These are phyloP conservation scores for Sugiyamaella marilandica DNA, from an alignment of 805 yeast species.

Conservation along the genomic window DNA sequence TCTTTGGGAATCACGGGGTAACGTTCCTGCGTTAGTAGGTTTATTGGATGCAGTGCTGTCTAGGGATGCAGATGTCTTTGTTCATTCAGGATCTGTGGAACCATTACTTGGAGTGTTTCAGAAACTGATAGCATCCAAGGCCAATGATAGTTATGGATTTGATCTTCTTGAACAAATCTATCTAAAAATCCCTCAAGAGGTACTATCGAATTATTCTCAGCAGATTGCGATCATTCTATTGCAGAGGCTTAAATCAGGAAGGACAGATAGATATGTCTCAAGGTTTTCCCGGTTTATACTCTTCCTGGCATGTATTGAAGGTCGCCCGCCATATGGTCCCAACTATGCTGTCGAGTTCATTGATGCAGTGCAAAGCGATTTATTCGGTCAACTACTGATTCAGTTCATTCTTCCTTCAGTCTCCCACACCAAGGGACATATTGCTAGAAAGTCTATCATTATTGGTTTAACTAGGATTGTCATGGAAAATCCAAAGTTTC, in stretches of 20 bases:
- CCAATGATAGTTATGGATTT: constrained; percentile 77
- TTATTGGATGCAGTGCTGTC: constrained; percentile 62
- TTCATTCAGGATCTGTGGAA: constrained; percentile 46
- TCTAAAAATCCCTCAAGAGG: constrained; percentile 46
- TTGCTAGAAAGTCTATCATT: constrained; percentile 44
- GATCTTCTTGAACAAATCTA: constrained; percentile 74
- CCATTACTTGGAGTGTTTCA: constrained; percentile 97
- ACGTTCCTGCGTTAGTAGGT: constrained; percentile 87
- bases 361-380: constrained; percentile 34
- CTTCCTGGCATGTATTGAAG: constrained; percentile 42
- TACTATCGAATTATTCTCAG: constrained; percentile 51
- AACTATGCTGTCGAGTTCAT: constrained; percentile 53
- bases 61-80: constrained; percentile 35
- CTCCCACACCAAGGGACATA: constrained; percentile 35
- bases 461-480: constrained; percentile 47
- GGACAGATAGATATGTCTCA: constrained; percentile 77
- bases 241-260: constrained; percentile 72
- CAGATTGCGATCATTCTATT: constrained; percentile 73
- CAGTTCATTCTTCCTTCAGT: constrained; percentile 33
- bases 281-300: constrained; percentile 62
- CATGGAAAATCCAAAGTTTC: constrained; percentile 33
- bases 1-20: constrained; percentile 91
- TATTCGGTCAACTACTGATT: constrained; percentile 33
- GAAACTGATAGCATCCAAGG: constrained; percentile 78
- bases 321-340: constrained; percentile 38